Evolutionary conservation across 129 eudicot genomes (phyloP), one percentile per base, ranked within the genome.

Genomic region (carrot (Daucus carota)): DNA sequence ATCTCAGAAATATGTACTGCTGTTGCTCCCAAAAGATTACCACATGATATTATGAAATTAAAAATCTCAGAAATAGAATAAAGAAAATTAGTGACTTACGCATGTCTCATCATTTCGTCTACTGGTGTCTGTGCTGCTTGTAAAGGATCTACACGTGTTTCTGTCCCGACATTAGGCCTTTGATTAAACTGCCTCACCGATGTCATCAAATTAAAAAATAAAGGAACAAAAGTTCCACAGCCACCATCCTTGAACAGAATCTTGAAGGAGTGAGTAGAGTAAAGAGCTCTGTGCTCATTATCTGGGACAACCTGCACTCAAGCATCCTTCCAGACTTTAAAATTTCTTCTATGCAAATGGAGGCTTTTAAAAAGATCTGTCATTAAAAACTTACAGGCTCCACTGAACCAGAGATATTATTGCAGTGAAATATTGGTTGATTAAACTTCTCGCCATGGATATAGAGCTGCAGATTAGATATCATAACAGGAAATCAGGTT

Each of bases 41-140:
- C 4, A 52, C 62, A 52, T 52, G 4, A 52, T 8, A 22, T 52
- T 2, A 33, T 34, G 18, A 22, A 36, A 15, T 18, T 40, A 12
- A 3, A 24, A n/a, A n/a, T 33, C 71, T 14, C 6, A 36, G n/a
- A n/a, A n/a, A n/a, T 48, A 42, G 50, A 43, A 59, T 52, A 22
- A 72, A 34, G 24, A 28, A 36, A 45, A 26, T 32, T 31, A 24
- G 63, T 59, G 44, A 85, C 98, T 72, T 85, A 93, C 97, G 98
- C 98, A 52, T 85, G 90, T 88, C 98, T 87, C 97, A 93, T 93
- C 98, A 93, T 93, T 82, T 93, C 97, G 70, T 93, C 98, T 44
- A 93, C 98, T 3, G 98, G 98, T 76, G 98, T 93, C 80, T 93
- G 90, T 54, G 97, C 90, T 38, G 98, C 98, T 84, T 85, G 88